phyloP scores from a whole-genome alignment of 2,329 filamentous ascomycete genomes.

The Pestalotiopsis sp. region DNA sequence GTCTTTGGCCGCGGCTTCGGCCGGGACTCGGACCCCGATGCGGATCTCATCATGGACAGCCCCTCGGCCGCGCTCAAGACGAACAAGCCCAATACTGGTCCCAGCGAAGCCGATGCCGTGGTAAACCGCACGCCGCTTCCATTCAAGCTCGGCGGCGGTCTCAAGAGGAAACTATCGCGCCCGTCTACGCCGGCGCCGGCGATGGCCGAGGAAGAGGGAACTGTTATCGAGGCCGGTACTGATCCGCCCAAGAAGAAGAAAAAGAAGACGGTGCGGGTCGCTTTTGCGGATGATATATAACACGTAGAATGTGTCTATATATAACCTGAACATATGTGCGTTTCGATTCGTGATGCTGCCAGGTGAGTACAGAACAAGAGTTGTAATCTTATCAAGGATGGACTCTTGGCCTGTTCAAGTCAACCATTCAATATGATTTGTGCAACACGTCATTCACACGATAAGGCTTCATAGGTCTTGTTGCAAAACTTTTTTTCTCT shows the following conservation, averaged over 20 bases:
- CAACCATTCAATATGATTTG: too few relatives aligned
- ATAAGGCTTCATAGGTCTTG: neutral
- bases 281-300: conserved; percentile 4
- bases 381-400: too few relatives aligned
- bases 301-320: too few relatives aligned
- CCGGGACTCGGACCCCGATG: conserved; percentile 42
- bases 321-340: too few relatives aligned
- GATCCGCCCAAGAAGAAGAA: neutral
- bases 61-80: conserved; percentile 12
- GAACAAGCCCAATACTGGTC: too few relatives aligned
- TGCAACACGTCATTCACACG: neutral
- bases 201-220: neutral
- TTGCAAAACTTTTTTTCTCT: neutral
- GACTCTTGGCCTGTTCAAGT: too few relatives aligned
- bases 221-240: neutral
- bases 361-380: too few relatives aligned
- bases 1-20: conserved; percentile 54
- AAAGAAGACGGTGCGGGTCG: conserved; percentile 3
- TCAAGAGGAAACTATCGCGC: conserved; percentile 2
- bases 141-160: neutral
- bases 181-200: neutral
- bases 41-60: conserved; percentile 39
- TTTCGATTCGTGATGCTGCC: too few relatives aligned
- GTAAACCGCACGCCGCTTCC: neutral
- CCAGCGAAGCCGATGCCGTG: neutral